Percentiles rank a stretch among this genome's conserved stretches.
phyloP scores from a whole-genome alignment of 768 basidiomycete species.

The Scleroderma citrinum region DNA sequence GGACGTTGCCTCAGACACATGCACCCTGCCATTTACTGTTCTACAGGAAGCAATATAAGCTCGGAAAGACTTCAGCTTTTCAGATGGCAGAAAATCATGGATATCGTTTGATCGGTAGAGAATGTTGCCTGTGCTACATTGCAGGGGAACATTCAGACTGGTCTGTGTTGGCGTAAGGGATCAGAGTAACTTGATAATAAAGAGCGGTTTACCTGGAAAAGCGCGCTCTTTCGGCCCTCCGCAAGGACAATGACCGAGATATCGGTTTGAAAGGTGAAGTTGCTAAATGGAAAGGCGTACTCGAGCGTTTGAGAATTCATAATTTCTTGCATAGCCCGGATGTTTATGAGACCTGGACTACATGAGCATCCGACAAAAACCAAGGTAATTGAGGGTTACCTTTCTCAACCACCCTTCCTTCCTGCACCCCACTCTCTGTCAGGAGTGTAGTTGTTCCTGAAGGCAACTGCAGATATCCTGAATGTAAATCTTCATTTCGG shows the following conservation, averaged over 20 bases:
- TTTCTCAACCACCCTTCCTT: slow-evolving; percentile 58
- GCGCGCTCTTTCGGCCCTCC: slow-evolving; percentile 62
- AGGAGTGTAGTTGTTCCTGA: slow-evolving; percentile 53
- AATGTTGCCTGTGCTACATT: slow-evolving; percentile 19
- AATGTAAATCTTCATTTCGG: slow-evolving; percentile 66
- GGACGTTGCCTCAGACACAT: slow-evolving; percentile 49
- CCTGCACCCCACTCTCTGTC: slow-evolving; percentile 60
- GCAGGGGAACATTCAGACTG: slow-evolving; percentile 47
- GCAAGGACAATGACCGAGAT: slow-evolving; percentile 57
- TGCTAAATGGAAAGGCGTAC: slow-evolving; percentile 74
- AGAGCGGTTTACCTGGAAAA: slow-evolving; percentile 59
- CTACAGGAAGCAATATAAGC: slow-evolving; percentile 57
- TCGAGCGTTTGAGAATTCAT: slow-evolving; percentile 62
- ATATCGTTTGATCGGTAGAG: slow-evolving; percentile 47
- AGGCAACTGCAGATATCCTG: slow-evolving; percentile 71
- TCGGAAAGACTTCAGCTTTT: slow-evolving; percentile 51
- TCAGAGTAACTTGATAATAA: neutral
- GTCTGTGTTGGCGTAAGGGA: slow-evolving; percentile 42
- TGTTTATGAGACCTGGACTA: neutral
- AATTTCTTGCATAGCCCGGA: slow-evolving; percentile 39
- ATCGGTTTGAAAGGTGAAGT: slow-evolving; percentile 68
- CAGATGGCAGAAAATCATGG: slow-evolving; percentile 40
- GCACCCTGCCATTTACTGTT: slow-evolving; percentile 38
- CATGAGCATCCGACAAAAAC: neutral
- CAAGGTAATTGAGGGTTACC: slow-evolving; percentile 17